These are phyloP conservation scores for Coniochaeta ligniaria DNA, from an alignment of 2,329 filamentous ascomycete genomes.

Conservation along the genomic window DNA sequence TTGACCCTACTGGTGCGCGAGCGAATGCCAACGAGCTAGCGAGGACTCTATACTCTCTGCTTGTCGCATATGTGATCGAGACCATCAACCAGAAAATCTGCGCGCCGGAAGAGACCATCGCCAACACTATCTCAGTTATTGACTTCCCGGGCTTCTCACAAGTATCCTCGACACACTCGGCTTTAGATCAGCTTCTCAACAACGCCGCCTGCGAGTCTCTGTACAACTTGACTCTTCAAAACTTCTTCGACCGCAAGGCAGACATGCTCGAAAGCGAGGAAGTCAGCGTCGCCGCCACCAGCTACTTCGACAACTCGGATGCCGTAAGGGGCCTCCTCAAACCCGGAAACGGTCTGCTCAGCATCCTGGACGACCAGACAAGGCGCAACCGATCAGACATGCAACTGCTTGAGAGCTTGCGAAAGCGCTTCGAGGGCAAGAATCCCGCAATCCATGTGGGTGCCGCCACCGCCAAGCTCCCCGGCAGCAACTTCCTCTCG, in stretches of 20 bases:
- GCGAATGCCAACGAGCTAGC: constrained; percentile 92
- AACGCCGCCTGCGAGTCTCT: constrained; percentile 89
- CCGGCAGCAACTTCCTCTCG: constrained; percentile 84
- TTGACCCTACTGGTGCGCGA: constrained; percentile 84
- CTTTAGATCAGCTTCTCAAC: constrained; percentile 86
- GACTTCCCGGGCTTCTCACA: constrained; percentile 96
- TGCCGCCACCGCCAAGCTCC: constrained; percentile 65
- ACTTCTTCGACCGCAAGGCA: constrained; percentile 91
- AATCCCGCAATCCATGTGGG: constrained; percentile 83
- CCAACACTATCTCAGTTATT: constrained; percentile 89
- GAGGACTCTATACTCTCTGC: constrained; percentile 83
- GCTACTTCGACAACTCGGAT: constrained; percentile 97
- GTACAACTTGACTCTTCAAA: constrained; percentile 89
- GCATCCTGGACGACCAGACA: constrained; percentile 94
- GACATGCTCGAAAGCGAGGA: constrained; percentile 93
- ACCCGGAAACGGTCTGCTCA: constrained; percentile 82
- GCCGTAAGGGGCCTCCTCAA: constrained; percentile 89
- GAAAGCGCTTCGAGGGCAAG: constrained; percentile 90
- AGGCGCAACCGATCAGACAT: constrained; percentile 80
- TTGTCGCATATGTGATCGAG: constrained; percentile 92
- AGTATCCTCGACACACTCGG: constrained; percentile 72
- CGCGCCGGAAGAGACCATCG: constrained; percentile 78
- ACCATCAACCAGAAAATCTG: constrained; percentile 85
- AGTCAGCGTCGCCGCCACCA: constrained; percentile 80
- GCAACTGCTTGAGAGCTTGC: constrained; percentile 83